Conservation (phyloP, 805 yeast species). For the Yarrowia sp. region DNA sequence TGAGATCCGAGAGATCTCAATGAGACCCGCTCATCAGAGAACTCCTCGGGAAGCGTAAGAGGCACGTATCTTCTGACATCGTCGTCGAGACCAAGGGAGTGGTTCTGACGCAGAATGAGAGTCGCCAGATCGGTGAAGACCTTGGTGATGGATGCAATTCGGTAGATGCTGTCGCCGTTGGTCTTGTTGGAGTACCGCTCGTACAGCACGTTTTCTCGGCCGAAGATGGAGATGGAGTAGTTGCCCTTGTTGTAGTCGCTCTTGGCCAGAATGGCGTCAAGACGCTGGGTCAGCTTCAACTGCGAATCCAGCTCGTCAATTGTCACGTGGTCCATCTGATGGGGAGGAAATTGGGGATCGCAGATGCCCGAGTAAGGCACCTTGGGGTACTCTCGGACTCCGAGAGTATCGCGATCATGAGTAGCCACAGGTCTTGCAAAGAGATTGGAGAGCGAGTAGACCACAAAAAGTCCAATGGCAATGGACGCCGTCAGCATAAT, state of each 20-base stretch:
- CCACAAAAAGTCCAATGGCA: background rate
- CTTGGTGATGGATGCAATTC: slow-evolving; percentile 8
- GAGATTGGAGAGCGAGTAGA: background rate
- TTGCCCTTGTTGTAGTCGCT: background rate
- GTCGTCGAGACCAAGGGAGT: background rate
- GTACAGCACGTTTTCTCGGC: background rate
- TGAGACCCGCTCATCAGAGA: background rate
- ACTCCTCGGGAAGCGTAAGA: background rate
- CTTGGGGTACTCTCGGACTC: background rate
- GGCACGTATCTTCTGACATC: background rate
- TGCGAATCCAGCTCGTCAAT: background rate
- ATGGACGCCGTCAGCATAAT: background rate
- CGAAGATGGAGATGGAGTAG: slow-evolving; percentile 12
- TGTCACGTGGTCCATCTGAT: background rate
- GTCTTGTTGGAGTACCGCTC: slow-evolving; percentile 5
- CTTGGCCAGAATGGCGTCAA: background rate
- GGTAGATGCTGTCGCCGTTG: background rate
- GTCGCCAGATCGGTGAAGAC: slow-evolving; percentile 8
- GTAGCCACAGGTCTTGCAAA: background rate
- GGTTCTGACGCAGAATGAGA: background rate
- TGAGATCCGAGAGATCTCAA: slow-evolving; percentile 3
- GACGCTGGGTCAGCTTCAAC: background rate
- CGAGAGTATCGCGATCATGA: too few species aligned
- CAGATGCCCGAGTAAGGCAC: background rate
- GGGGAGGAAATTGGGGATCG: background rate